Base-by-base conservation (phyloP, 116 monocot species). In the Posidonia oceanica region DNA sequence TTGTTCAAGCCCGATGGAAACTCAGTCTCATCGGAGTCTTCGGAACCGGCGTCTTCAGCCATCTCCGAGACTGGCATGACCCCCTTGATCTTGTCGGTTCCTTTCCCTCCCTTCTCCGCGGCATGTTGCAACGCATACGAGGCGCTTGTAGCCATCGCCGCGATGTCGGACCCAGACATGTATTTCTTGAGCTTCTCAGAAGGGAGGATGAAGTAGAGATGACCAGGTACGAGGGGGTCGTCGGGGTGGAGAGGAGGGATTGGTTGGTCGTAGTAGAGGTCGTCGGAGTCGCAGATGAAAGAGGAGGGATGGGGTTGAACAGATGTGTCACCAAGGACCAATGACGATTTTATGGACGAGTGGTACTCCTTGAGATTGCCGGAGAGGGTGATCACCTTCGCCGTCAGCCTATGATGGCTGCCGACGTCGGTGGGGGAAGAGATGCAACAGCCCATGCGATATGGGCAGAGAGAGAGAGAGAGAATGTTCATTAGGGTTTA, bases 201-300 rank as follows among this genome's bases (percentile, higher is more conserved):
- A 4, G 78, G 74, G 51, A 82, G 82, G 17, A 75, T 59, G 67
- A 78, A 82, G 67, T 82, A 82, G 51, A 82, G n/a, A 54, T 71
- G 66, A 23, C 78, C 78, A 13, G 54, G 67, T 52, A 36, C 64
- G 36, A 82, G 29, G 14, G 15, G 18, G 53, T 75, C 78, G 7
- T 62, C 57, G 11, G 59, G 52, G 17, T 15, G 62, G 7, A 82
- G 20, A 7, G 78, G 66, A 17, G 71, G 60, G 59, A 72, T 40
- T 66, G 21, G 36, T 36, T 61, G 67, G 67, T 67, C 67, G 68
- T 29, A 66, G 71, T 54, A 60, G 41, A 82, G 71, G 39, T 52
- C 41, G 63, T 82, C 78, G 36, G 82, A 59, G 75, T 66, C 48
- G 67, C 82, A 82, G 54, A 82, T 36, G 69, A 81, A 73, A 59